A percentile compares a stretch with the other conserved stretches of the same genome.
phyloP scores from a whole-genome alignment of 768 basidiomycete genomes.

The Leucocoprinus leucothites region DNA sequence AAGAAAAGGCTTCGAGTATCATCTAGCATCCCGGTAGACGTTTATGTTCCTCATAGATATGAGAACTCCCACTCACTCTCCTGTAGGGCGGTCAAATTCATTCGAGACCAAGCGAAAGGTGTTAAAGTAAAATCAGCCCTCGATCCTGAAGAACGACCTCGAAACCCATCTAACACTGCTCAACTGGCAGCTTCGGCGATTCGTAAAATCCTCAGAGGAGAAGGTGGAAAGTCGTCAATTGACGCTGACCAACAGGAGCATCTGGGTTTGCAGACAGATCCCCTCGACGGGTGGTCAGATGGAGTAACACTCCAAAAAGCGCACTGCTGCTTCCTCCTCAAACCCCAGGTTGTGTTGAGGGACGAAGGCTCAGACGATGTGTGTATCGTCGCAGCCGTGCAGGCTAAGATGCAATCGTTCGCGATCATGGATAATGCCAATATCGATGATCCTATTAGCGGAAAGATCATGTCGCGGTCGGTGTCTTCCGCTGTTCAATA shows the following conservation, averaged over 20 bases:
- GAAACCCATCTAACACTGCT: constrained; percentile 40
- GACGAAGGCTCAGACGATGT: constrained; percentile 53
- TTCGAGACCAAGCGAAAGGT: constrained; percentile 74
- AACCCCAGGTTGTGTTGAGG: constrained; percentile 83
- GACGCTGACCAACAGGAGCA: constrained; percentile 28
- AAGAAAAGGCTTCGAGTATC: constrained; percentile 79
- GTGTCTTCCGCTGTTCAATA: constrained; percentile 10
- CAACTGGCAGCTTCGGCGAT: constrained; percentile 67
- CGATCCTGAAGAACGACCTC: constrained; percentile 24
- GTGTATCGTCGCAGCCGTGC: constrained; percentile 74
- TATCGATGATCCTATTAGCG: constrained; percentile 79
- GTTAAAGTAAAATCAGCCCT: constrained; percentile 23
- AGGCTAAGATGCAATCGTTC: constrained; percentile 76
- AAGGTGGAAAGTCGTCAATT: constrained; percentile 45
- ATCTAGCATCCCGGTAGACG: constrained; percentile 77
- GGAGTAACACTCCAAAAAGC: constrained; percentile 67
- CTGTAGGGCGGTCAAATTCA: constrained; percentile 77
- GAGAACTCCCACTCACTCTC: not conserved
- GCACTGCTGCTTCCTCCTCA: constrained; percentile 82
- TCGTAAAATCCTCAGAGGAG: constrained; percentile 60
- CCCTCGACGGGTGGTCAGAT: constrained; percentile 69
- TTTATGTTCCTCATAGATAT: not conserved
- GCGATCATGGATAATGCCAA: constrained; percentile 78
- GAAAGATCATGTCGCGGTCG: constrained; percentile 83
- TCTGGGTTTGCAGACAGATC: constrained; percentile 41